These are phyloP conservation scores for Gamsiella multidivaricata DNA, from an alignment of 192 early-diverging fungal genomes.

Conservation along the genomic window DNA sequence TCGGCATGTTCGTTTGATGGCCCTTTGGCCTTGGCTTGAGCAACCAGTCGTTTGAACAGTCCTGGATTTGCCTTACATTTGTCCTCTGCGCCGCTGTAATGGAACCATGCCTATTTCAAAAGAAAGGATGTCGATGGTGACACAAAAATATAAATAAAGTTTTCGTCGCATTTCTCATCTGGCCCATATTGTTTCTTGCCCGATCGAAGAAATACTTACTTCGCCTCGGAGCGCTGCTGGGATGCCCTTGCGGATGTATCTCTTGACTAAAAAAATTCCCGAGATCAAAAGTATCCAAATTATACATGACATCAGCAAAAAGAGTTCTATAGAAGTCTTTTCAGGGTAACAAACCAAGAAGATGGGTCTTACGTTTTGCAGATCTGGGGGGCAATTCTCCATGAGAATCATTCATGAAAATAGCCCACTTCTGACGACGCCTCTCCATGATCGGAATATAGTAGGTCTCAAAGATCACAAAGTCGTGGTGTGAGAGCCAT, in stretches of 20 bases:
- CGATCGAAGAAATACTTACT: conserved; percentile 43
- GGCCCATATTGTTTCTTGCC: background rate
- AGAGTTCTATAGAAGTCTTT: too few species aligned
- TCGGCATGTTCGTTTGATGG: conserved; percentile 73
- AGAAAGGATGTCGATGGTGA: background rate
- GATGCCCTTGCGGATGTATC: conserved; percentile 83
- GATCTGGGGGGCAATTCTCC: conserved; percentile 56
- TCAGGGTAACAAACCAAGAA: background rate
- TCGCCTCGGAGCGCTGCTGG: conserved; percentile 72
- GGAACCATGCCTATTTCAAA: conserved; percentile 69
- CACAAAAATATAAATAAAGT: conserved; percentile 18
- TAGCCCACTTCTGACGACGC: conserved; percentile 60
- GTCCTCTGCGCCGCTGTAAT: conserved; percentile 76
- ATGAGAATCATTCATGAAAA: conserved; percentile 58
- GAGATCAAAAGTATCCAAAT: background rate
- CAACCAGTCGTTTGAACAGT: conserved; percentile 64
- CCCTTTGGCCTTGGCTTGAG: conserved; percentile 55
- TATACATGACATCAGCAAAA: too few species aligned
- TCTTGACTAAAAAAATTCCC: conserved; percentile 63
- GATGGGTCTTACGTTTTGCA: conserved; percentile 53
- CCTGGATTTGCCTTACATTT: conserved; percentile 65
- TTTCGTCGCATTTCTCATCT: background rate
- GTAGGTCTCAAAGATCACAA: conserved; percentile 58
- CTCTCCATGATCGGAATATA: conserved; percentile 62
- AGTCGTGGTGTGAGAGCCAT: conserved; percentile 61